phyloP scores from a whole-genome alignment of 2,329 filamentous ascomycete genomes.

The Diplocarpon rosae region DNA sequence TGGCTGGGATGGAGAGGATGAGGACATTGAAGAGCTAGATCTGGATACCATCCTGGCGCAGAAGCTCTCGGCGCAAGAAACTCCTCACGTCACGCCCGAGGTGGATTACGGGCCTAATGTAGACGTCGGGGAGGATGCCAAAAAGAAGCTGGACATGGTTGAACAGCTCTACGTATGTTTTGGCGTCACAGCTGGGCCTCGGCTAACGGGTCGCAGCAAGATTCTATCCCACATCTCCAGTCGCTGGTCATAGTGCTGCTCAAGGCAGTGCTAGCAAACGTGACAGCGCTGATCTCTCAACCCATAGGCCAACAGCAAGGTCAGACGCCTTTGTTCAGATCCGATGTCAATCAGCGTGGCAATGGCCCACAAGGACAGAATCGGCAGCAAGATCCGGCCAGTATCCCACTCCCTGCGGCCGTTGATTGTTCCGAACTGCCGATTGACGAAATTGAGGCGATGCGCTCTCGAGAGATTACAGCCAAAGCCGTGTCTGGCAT shows the following conservation, averaged over 20 bases:
- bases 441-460: constrained; percentile 70
- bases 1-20: constrained; percentile 56
- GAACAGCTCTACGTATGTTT: constrained; percentile 67
- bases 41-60: constrained; percentile 32
- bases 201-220: constrained; percentile 41
- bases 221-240: constrained; percentile 75
- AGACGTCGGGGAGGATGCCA: constrained; percentile 42
- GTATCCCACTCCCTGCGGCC: constrained; percentile 19
- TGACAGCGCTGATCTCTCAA: constrained; percentile 69
- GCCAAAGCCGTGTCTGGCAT: constrained; percentile 88
- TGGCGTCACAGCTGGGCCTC: constrained; percentile 4
- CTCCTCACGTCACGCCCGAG: constrained; percentile 30
- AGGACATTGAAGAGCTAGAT: constrained; percentile 32
- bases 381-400: constrained; percentile 23
- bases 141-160: constrained; percentile 58
- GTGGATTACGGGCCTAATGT: constrained; percentile 40
- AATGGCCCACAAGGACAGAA: constrained; percentile 19
- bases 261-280: constrained; percentile 77
- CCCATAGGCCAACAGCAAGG: constrained; percentile 27
- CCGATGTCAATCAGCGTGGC: constrained; percentile 21
- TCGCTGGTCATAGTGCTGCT: constrained; percentile 88
- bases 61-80: constrained; percentile 32
- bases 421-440: constrained; percentile 34
- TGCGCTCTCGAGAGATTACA: constrained; percentile 75
- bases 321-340: constrained; percentile 19